Evolutionary conservation across 441 rosid species (phyloP).

Genomic region (Metrosideros polymorpha): DNA sequence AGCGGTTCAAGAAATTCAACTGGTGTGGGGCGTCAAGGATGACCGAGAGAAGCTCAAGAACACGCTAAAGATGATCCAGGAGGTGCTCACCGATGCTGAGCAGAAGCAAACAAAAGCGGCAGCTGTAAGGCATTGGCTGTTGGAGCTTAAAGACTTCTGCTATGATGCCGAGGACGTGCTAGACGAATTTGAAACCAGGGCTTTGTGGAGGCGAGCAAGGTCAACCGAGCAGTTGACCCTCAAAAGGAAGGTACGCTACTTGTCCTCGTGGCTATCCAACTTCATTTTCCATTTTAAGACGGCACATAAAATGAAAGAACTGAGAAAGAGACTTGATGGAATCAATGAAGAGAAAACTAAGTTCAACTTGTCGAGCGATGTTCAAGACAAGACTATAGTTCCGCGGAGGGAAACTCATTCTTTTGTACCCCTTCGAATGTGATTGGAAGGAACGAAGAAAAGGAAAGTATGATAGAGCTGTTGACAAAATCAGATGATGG

Average conservation of each 20-base stretch:
- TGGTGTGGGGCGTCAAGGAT: not conserved
- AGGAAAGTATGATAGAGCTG: not conserved
- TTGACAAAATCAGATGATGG: not conserved
- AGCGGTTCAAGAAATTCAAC: not conserved
- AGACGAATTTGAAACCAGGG: not conserved
- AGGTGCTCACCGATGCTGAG: not conserved
- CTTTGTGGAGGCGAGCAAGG: rapidly evolving
- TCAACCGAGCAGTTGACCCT: not conserved
- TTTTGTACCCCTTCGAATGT: not conserved
- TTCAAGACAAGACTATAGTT: not conserved
- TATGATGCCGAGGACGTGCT: not conserved
- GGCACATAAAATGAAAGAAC: not conserved
- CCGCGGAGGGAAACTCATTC: not conserved
- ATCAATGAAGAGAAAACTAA: not conserved
- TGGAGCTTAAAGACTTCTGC: not conserved
- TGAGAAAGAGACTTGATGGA: slow-evolving; percentile 1
- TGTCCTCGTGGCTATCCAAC: not conserved
- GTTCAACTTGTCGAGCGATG: not conserved
- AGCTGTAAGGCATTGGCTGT: not conserved
- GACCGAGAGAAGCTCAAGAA: not conserved
- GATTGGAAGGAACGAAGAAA: slow-evolving; percentile 10
- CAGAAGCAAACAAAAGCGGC: not conserved
- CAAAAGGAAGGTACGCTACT: not conserved
- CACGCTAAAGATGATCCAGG: not conserved
- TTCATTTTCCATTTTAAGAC: not conserved